These are phyloP conservation scores for Protomyces pachydermus DNA, from an alignment of 1,139 yeast genomes.

Conservation along the genomic window DNA sequence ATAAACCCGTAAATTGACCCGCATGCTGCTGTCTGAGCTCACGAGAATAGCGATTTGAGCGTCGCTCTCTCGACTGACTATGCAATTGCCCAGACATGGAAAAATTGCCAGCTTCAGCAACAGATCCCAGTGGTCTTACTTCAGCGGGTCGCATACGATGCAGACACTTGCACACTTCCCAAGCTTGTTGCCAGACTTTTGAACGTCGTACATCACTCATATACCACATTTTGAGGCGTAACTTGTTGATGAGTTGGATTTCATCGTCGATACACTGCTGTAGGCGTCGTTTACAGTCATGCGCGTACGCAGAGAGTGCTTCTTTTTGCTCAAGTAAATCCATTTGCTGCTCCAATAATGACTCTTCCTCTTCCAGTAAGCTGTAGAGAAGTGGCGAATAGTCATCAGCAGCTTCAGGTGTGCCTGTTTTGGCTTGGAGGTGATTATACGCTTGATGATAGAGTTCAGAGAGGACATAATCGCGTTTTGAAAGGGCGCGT, in stretches of 20 bases:
- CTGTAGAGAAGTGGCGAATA: slow-evolving; percentile 15
- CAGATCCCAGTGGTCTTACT: neutral
- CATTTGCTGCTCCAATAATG: neutral
- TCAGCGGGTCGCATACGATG: neutral
- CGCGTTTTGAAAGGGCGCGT: neutral
- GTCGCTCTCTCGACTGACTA: neutral
- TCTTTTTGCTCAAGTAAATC: neutral
- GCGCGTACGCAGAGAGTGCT: neutral
- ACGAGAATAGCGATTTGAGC: slow-evolving; percentile 1
- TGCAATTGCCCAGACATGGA: neutral
- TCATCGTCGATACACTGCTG: slow-evolving; percentile 7
- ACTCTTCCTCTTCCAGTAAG: slow-evolving; percentile 1
- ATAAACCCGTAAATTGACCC: neutral
- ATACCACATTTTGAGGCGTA: slow-evolving; percentile 25
- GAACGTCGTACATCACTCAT: slow-evolving; percentile 6
- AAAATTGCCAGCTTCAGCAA: neutral
- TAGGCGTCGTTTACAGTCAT: neutral
- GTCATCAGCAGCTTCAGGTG: slow-evolving; percentile 11
- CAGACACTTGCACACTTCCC: slow-evolving; percentile 20
- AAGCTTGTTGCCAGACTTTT: slow-evolving; percentile 18
- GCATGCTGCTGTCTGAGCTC: neutral
- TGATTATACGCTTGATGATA: slow-evolving; percentile 9
- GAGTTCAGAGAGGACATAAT: neutral
- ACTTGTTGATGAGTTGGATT: slow-evolving; percentile 5
- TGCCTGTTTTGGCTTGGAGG: neutral